These are phyloP conservation scores for Xylaria grammica DNA, from an alignment of 495 filamentous ascomycete genomes.

Conservation along the genomic window DNA sequence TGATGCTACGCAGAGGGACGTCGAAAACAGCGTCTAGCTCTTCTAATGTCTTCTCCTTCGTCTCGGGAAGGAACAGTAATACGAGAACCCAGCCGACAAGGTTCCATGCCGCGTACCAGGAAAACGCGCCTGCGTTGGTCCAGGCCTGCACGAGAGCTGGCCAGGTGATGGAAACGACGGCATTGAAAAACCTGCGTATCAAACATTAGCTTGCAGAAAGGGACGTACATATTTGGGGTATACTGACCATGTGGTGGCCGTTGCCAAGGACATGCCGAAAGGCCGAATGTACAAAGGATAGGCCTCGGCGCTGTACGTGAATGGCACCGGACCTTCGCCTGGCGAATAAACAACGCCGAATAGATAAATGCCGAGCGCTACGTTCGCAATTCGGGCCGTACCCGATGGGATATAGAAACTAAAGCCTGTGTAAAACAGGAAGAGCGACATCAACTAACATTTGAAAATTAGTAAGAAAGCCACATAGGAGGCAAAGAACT, in stretches of 20 bases:
- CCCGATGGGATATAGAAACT: constrained; percentile 72
- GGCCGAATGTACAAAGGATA: constrained; percentile 78
- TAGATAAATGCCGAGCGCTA: constrained; percentile 74
- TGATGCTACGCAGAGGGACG: constrained; percentile 54
- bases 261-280: constrained; percentile 70
- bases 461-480: neutral
- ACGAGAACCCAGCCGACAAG: constrained; percentile 70
- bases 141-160: constrained; percentile 61
- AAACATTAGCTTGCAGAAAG: neutral
- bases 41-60: constrained; percentile 79
- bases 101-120: constrained; percentile 74
- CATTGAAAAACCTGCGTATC: constrained; percentile 60
- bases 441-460: constrained; percentile 64
- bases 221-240: neutral
- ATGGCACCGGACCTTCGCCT: constrained; percentile 81
- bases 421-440: constrained; percentile 80
- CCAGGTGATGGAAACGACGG: constrained; percentile 70
- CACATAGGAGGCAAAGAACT: neutral
- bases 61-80: constrained; percentile 78
- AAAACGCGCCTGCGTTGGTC: constrained; percentile 65
- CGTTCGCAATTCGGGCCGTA: constrained; percentile 57
- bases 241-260: constrained; percentile 64
- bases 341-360: constrained; percentile 79
- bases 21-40: constrained; percentile 65
- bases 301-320: constrained; percentile 83